Evolutionary conservation across 192 early-diverging fungal genomes (phyloP), one percentile per base, ranked within the genome.

Genomic region (Dissophora globulifera): DNA sequence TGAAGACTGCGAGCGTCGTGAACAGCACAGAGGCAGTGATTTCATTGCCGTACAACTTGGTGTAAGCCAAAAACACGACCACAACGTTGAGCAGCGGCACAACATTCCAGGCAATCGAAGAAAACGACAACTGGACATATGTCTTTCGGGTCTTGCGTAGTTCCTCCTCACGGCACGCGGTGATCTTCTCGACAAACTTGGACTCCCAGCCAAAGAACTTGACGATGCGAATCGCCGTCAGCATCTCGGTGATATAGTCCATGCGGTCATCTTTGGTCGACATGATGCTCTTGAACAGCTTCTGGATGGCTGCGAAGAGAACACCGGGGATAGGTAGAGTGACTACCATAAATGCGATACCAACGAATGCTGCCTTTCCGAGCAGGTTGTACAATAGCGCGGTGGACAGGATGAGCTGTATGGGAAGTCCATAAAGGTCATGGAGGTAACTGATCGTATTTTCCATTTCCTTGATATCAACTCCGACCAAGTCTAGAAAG

Each of bases 191-290:
- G 19, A 87, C 67, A 69, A 98, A 94, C 45, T 86, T 80, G 32
- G 80, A 54, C 78, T 94, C 89, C 93, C 93, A 95, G 25, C 90
- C 92, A 81, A 93, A 93, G 57, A 98, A 88, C 75, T 99, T 99
- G 61, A 99, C 89, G 25, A 97, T 92, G 20, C 94, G 86, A 41
- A 99, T 97, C 26, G 94, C 95, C 2, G 33, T 45, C 1, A 63
- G 31, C 60, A 93, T 81, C 78, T 98, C 95, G 35, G 90, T 96
- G 43, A 93, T 86, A 58, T 87, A 81, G n/a, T 88, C 86, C 30
- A 97, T 80, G 19, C 95, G 87, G 64, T 92, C 88, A 72, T 97
- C 95, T 48, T 83, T 87, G 60, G 79, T 69, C 9, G 35, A 13
- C 86, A 87, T 85, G 50, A 89, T 56, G 9, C 62, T 46, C 53